Conservation (phyloP, 2,329 filamentous ascomycete species). For the Fusarium falciforme region DNA sequence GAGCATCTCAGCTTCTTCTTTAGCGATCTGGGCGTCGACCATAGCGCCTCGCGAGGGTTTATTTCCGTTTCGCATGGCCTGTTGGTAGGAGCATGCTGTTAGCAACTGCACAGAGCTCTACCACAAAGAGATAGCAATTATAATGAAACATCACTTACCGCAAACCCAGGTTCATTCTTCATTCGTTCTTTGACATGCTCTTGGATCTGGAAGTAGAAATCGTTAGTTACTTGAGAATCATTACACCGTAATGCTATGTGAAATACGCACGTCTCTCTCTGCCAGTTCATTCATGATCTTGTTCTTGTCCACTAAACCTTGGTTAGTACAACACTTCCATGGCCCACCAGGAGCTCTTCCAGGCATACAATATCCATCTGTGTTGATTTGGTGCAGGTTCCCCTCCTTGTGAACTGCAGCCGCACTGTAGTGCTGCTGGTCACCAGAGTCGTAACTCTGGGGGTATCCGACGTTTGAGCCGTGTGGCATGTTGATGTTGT, state of each 20-base stretch:
- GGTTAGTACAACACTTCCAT: neutral
- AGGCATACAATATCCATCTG: slow-evolving; percentile 19
- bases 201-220: slow-evolving; percentile 1
- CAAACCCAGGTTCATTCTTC: slow-evolving; percentile 28
- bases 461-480: slow-evolving; percentile 25
- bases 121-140: neutral
- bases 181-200: slow-evolving; percentile 11
- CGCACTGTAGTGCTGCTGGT: slow-evolving; percentile 24
- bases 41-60: slow-evolving; percentile 20
- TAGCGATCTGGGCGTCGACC: slow-evolving; percentile 22
- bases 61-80: slow-evolving; percentile 29
- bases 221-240: neutral
- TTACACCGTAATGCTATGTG: accelerated
- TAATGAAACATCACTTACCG: neutral
- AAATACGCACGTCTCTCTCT: slow-evolving; percentile 5
- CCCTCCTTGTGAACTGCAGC: slow-evolving; percentile 7
- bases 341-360: neutral
- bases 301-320: slow-evolving; percentile 7
- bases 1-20: slow-evolving; percentile 22
- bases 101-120: neutral
- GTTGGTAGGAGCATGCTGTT: accelerated
- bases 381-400: slow-evolving; percentile 15
- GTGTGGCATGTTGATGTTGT: slow-evolving; percentile 4
- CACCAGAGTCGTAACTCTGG: slow-evolving; percentile 22
- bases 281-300: slow-evolving; percentile 27